Base-by-base conservation (phyloP, 768 basidiomycete species). In the Termitomyces sp. region DNA sequence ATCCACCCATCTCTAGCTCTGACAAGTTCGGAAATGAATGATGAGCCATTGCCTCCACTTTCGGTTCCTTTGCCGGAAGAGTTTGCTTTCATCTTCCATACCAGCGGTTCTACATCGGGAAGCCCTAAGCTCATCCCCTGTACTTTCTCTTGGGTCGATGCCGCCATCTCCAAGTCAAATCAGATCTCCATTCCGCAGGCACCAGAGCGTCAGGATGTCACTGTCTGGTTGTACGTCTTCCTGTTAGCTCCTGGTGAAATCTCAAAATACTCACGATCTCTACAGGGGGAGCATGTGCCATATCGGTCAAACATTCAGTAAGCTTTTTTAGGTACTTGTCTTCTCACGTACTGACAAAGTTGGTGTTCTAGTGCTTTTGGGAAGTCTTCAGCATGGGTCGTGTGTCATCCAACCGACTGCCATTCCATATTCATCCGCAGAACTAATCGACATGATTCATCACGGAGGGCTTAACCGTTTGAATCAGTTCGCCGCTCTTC, bases 271-370 rank as follows among this genome's bases (percentile, higher is more conserved):
- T 51, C 37, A 56, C 52, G 14, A 43, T 55, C 60, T 69, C 43
- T 64, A 55, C 74, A 90, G 88, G 78, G 89, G 90, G 57, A 88
- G 86, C 76, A 88, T 91, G 87, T 90, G 86, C 68, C 90, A 91
- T 71, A 91, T 91, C 60, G 90, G 73, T 30, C 88, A 91, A 70
- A 83, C 80, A 42, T 89, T 85, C 79, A 85, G 88, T 89, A 71
- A 76, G 86, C 75, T 64, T 56, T 37, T 55, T 52, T 55, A 53
- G 56, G 57, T 34, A 66, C 63, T 53, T 53, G 43, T 26, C n/a
- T 53, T 55, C 57, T 52, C 57, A 43, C 60, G 51, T 65, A 58
- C 67, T 68, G 62, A 69, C 63, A 42, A 37, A 58, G 26, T 20
- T 56, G 62, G 26, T 56, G 63, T 61, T 54, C 18, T 54, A 87